phyloP scores from a whole-genome alignment of 495 filamentous ascomycete species.

The Thozetella sp. region DNA sequence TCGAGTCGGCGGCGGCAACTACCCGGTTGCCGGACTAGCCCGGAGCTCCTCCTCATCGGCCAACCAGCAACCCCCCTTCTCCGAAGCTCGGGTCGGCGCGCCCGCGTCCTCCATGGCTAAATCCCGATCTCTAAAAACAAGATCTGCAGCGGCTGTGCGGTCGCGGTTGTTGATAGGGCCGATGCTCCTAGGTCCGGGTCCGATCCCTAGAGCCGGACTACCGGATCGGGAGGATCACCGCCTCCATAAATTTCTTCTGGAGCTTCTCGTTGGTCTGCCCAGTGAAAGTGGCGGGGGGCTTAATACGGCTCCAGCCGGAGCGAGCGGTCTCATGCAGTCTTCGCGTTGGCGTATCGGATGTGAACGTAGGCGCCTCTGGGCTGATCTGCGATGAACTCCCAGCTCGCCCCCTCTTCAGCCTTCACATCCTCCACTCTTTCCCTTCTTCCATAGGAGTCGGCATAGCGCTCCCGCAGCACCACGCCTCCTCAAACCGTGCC shows the following conservation, averaged over 20 bases:
- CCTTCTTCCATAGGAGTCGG: conserved; percentile 8
- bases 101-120: too few relatives aligned
- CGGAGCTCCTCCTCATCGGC: too few relatives aligned
- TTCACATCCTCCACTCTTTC: conserved; percentile 6
- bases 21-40: neutral
- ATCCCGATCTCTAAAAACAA: too few relatives aligned
- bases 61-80: too few relatives aligned
- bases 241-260: neutral
- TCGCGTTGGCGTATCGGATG: too few relatives aligned
- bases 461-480: neutral
- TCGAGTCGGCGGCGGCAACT: neutral
- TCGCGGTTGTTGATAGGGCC: neutral
- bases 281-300: too few relatives aligned
- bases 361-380: too few relatives aligned
- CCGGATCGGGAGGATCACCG: neutral
- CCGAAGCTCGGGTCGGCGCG: too few relatives aligned
- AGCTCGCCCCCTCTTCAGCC: neutral
- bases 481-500: conserved; percentile 9
- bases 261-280: neutral
- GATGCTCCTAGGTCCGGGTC: neutral
- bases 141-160: conserved; percentile 1
- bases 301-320: too few relatives aligned
- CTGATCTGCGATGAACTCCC: too few relatives aligned
- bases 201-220: too few relatives aligned
- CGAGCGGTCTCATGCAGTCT: too few relatives aligned